Evolutionary conservation across 139 green algal species (phyloP).

Genomic region (Edaphochlamys debaryana): DNA sequence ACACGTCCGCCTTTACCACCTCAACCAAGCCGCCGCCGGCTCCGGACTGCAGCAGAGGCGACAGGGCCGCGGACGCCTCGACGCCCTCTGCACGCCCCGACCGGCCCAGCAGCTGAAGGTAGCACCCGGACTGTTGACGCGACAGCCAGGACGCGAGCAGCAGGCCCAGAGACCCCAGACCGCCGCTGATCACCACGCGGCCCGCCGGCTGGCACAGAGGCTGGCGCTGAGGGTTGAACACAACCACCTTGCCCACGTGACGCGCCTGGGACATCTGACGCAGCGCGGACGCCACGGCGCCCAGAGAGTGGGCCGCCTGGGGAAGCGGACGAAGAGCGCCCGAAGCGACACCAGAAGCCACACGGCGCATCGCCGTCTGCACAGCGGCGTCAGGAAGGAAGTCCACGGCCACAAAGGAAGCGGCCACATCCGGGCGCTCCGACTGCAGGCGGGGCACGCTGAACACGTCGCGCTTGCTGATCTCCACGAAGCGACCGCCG

Average conservation of each 20-base stretch:
- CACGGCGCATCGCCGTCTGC: constrained; percentile 51
- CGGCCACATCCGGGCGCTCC: constrained; percentile 84
- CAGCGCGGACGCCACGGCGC: constrained; percentile 53
- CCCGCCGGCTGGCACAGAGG: neutral
- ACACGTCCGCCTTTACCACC: constrained; percentile 34
- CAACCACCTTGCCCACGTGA: constrained; percentile 83
- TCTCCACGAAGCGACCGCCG: constrained; percentile 83
- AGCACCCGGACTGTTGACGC: constrained; percentile 2
- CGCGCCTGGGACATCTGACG: constrained; percentile 71
- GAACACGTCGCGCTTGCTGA: constrained; percentile 92
- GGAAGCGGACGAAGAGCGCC: constrained; percentile 58
- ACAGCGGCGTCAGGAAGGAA: constrained; percentile 81
- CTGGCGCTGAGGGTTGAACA: constrained; percentile 14
- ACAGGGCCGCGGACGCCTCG: neutral
- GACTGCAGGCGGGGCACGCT: constrained; percentile 61
- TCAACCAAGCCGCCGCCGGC: too few species aligned
- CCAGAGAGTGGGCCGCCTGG: constrained; percentile 46
- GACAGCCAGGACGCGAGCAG: constrained; percentile 72
- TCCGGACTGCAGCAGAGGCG: neutral
- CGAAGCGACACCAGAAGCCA: constrained; percentile 50
- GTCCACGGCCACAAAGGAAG: constrained; percentile 86
- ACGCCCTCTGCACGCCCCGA: neutral
- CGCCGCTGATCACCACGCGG: constrained; percentile 70
- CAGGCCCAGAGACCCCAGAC: constrained; percentile 71
- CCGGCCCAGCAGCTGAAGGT: constrained; percentile 54